Evolutionary conservation across 179 eudicot species (phyloP), one percentile per base, ranked within the genome.

Genomic region (Corrigiola litoralis): DNA sequence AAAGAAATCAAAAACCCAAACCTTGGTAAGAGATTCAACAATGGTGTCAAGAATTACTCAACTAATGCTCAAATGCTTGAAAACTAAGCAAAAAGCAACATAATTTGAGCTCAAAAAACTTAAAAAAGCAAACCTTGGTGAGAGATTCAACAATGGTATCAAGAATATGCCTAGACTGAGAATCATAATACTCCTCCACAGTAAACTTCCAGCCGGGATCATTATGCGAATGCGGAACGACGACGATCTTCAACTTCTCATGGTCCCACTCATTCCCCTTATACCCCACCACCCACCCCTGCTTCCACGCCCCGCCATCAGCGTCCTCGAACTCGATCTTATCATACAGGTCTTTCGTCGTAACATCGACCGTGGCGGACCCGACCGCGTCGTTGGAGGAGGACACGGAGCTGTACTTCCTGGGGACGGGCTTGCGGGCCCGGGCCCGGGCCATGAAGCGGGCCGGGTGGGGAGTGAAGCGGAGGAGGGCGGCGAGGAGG

Each of bases 131-230:
- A n/a, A 92, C 98, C 91, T 90, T 91, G 1, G 92, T 77, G 29
- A 95, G 92, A 21, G 96, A 80, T 7, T 95, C 96, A 44, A 95
- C 96, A 67, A 91, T 86, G 10, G 99, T 91, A 65, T 95, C 95
- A 36, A 95, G 92, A 57, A 95, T 95, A 70, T 86, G 96, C 45
- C 84, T 69, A 17, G 92, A 85, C 67, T 95, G 99, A 31, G 82
- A 67, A 25, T 85, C 87, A 72, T 95, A 95, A 67, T 95, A 95
- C 81, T 95, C 95, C 24, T 95, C 96, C 42, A 95, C 97, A 66
- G 99, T 94, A 14, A 86, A 75, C 69, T 84, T 94, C 99, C 99
- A 94, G 5, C 99, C 99, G 21, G 99, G 99, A 84, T 94, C 99
- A 77, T 94, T 94, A 74, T 94, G 99, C 57, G 99, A 94, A 73